A percentile compares a stretch with the other conserved stretches of the same genome.
Evolutionary conservation across 139 green algal species (phyloP).

Genomic region (Coelastrella sp.): DNA sequence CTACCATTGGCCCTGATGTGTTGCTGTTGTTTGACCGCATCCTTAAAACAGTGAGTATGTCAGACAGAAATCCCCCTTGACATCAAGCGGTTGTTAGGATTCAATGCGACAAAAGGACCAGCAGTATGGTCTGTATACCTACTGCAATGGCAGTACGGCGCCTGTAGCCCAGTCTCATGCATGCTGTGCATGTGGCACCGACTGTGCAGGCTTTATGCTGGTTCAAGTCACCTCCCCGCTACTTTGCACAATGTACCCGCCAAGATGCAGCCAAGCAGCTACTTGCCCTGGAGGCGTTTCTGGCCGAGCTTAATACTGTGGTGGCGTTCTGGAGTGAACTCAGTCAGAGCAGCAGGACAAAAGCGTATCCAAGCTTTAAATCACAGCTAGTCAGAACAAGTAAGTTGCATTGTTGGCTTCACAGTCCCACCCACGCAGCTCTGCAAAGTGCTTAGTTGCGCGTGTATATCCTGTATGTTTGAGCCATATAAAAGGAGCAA

Average conservation of each 20-base stretch:
- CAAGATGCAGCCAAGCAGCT: slow-evolving; percentile 36
- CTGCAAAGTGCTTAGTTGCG: too few species aligned
- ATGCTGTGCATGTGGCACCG: neutral
- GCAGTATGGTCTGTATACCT: neutral
- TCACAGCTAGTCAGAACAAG: too few species aligned
- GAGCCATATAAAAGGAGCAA: too few species aligned
- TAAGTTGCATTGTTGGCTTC: too few species aligned
- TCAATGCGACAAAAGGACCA: neutral
- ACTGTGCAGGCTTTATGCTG: slow-evolving; percentile 29
- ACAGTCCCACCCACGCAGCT: too few species aligned
- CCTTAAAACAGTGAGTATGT: slow-evolving; percentile 27
- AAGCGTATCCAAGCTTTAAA: slow-evolving; percentile 24
- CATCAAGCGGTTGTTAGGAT: neutral
- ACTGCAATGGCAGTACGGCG: neutral
- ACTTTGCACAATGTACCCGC: slow-evolving; percentile 40
- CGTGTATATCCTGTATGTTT: too few species aligned
- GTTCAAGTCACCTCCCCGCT: slow-evolving; percentile 38
- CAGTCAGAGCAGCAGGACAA: neutral
- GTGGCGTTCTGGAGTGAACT: neutral
- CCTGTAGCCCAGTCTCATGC: too few species aligned
- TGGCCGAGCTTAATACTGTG: slow-evolving; percentile 15
- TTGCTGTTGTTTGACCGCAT: slow-evolving; percentile 46
- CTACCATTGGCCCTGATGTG: neutral
- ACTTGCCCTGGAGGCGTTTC: slow-evolving; percentile 15
- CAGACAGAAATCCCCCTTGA: too few species aligned